Evolutionary conservation across 768 basidiomycete genomes (phyloP), one percentile per base, ranked within the genome.

Genomic region (Mycena indigotica): DNA sequence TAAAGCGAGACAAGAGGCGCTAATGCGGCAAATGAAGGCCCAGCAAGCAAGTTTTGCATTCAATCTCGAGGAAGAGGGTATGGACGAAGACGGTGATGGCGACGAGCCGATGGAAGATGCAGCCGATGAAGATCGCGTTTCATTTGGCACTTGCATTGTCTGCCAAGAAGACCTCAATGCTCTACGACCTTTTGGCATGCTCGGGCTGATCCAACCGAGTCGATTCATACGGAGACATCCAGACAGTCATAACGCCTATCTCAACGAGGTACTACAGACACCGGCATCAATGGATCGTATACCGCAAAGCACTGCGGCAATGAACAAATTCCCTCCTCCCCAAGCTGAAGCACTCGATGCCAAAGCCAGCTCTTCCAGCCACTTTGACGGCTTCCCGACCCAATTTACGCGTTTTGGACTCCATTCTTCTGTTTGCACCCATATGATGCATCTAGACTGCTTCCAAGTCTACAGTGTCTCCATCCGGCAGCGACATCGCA

Each of bases 401-500:
- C 79, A 81, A 35, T 84, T 84, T 59, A 89, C 89, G 2, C 86
- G 88, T 25, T 96, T 96, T 68, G 95, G 95, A 2, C 77, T 98
- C 13, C 81, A 95, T 67, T 76, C 88, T 10, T 94, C 95, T 1
- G 87, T 93, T 35, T 98, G 96, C 71, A 93, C 88, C 28, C 97
- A 98, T 69, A 85, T 95, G 81, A 98, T 99, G 95, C 97, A 99
- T 73, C 74, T 95, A 60, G 85, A 89, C 39, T 98, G 97, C 73
- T 96, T 98, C 77, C 88, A 89, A 49, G 88, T 88, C 2, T 98
- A 98, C 71, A 94, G 84, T 62, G 70, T 82, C 2, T 95, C 95
- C 17, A 88, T 98, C 52, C 83, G 92, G 44, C 87, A 90, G 60
- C 88, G 95, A 13, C 94, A 96, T 68, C 83, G 90, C 6, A 80